Evolutionary conservation across 2,329 filamentous ascomycete genomes (phyloP), one percentile per base, ranked within the genome.

Genomic region (Pyrenochaeta sp.): DNA sequence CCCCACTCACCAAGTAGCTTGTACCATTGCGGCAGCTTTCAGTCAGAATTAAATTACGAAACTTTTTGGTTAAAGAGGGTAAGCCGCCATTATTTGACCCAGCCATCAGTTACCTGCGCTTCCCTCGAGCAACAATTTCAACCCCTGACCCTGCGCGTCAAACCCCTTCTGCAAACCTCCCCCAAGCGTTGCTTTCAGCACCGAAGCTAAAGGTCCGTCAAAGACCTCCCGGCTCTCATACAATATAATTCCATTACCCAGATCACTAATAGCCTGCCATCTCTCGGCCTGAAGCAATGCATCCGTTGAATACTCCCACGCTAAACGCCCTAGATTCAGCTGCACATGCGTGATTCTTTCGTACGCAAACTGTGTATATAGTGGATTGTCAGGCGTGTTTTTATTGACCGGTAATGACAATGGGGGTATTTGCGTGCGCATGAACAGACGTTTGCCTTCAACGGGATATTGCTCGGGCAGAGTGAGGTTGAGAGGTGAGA

Each of bases 181-280:
- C n/a, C 56, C 66, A 12, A 66, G 32, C 40, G 52, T 49, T 10
- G 10, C 49, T 52, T 68, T 50, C 39, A 73, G 15, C 8, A 56
- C 28, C 12, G 22, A 37, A 36, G 69, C 72, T 37, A 61, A 22
- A 3, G 56, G 24, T 19, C 73, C 73, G 6, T 50, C 12, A 40
- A 68, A 75, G 12, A 72, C 72, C 53, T 76, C 72, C 13, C 68
- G 60, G 50, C 67, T 71, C 61, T 75, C 72, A 54, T 76, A 76
- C 54, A 74, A 50, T 19, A 74, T 56, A 2, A 34, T 66, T 10
- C 69, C 72, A 37, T 59, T 59, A 9, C 62, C 67, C 3, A 69
- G 28, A 28, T 68, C 59, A 42, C 65, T 73, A 24, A 75, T 44
- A 15, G 66, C 72, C 59, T 71, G 70, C 73, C 73, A 75, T 6